Evolutionary conservation across 129 eudicot species (phyloP).

Genomic region (Logfia minima): DNA sequence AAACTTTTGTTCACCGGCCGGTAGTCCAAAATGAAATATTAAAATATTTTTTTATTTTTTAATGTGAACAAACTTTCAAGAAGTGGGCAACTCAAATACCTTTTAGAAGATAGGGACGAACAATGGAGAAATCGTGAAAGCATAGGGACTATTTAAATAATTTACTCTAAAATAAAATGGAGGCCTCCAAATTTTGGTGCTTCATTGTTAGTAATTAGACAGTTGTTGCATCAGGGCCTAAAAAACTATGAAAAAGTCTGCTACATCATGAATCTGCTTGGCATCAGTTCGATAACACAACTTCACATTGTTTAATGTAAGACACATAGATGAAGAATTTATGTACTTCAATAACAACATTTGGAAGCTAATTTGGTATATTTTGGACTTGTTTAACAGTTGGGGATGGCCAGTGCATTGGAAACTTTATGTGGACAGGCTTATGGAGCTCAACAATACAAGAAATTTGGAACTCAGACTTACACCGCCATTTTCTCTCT

Average conservation of each 20-base stretch:
- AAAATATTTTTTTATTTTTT: too few relatives aligned
- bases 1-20: too few relatives aligned
- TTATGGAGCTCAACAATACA: constrained; percentile 73
- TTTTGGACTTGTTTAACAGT: constrained; percentile 36
- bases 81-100: too few relatives aligned
- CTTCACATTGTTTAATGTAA: not conserved
- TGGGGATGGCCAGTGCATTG: constrained; percentile 75
- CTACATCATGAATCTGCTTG: not conserved
- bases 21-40: too few relatives aligned
- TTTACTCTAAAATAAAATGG: too few relatives aligned
- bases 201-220: too few relatives aligned
- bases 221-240: too few relatives aligned
- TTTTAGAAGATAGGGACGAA: too few relatives aligned
- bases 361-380: not conserved
- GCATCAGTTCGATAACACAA: not conserved
- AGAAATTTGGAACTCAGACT: constrained; percentile 67
- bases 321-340: not conserved
- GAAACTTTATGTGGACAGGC: constrained; percentile 86
- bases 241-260: not conserved
- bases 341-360: not conserved
- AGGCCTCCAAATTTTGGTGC: too few relatives aligned
- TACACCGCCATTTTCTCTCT: constrained; percentile 71
- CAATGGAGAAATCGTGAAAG: too few relatives aligned
- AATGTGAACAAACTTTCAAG: too few relatives aligned
- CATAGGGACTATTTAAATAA: too few relatives aligned